Conservation (phyloP, 106 monocot genomes). For the Allium sativum region DNA sequence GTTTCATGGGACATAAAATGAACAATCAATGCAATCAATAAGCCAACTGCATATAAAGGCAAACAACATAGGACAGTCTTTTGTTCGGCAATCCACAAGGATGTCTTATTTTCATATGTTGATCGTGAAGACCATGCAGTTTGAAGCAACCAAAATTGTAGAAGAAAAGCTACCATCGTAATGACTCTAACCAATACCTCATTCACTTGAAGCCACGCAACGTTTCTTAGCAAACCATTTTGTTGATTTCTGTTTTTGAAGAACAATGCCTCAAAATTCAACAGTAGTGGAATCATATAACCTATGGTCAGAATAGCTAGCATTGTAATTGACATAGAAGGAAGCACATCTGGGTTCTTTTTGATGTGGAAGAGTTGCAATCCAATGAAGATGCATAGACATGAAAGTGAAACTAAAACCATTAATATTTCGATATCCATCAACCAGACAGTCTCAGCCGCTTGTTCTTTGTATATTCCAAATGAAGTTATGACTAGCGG, state of each 20-base stretch:
- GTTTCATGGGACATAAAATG: constrained; percentile 5
- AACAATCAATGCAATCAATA: constrained; percentile 38
- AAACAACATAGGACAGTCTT: constrained; percentile 31
- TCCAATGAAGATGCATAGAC: constrained; percentile 32
- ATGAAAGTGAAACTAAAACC: constrained; percentile 47
- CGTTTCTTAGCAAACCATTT: constrained; percentile 18
- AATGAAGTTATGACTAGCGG: constrained; percentile 18
- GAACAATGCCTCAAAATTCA: constrained; percentile 49
- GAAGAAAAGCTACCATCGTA: constrained; percentile 43
- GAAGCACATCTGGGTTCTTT: constrained; percentile 32
- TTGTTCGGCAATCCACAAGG: constrained; percentile 25
- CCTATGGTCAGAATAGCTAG: constrained; percentile 39
- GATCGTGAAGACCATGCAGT: constrained; percentile 33
- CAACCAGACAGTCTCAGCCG: constrained; percentile 14
- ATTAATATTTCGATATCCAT: constrained; percentile 48
- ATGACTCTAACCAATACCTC: constrained; percentile 39
- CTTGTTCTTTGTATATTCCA: constrained; percentile 7
- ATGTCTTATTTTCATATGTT: constrained; percentile 2
- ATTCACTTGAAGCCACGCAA: constrained; percentile 42
- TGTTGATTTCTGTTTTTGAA: constrained; percentile 5
- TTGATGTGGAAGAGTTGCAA: constrained; percentile 44
- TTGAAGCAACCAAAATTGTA: constrained; percentile 44
- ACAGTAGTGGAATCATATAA: constrained; percentile 43
- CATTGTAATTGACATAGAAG: constrained; percentile 56
- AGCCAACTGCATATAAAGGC: constrained; percentile 36